phyloP scores from a whole-genome alignment of 1,139 yeast genomes.

The Candida tunisiensis region DNA sequence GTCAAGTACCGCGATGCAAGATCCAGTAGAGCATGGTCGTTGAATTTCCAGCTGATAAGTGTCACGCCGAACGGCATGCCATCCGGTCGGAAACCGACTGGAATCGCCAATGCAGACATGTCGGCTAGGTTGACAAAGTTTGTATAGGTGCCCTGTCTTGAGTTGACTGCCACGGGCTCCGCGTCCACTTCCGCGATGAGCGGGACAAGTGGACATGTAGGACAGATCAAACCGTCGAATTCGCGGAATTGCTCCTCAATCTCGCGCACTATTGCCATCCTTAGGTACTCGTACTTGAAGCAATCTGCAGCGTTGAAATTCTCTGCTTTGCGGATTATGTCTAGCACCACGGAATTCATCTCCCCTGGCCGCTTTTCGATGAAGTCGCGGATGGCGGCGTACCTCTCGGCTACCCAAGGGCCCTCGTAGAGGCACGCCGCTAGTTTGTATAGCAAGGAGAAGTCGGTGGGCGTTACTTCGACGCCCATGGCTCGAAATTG shows the following conservation, averaged over 20 bases:
- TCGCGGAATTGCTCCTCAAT: constrained; percentile 37
- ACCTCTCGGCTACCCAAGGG: constrained; percentile 97
- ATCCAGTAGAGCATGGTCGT: constrained; percentile 78
- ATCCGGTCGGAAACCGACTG: constrained; percentile 71
- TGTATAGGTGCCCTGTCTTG: constrained; percentile 91
- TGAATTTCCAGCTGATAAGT: constrained; percentile 60
- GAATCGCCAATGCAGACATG: constrained; percentile 78
- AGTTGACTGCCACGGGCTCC: constrained; percentile 75
- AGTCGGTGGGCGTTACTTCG: constrained; percentile 44
- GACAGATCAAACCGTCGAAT: constrained; percentile 67
- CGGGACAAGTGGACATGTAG: constrained; percentile 90
- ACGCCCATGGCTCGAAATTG: constrained; percentile 39
- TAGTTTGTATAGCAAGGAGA: constrained; percentile 55
- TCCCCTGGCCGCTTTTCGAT: constrained; percentile 47
- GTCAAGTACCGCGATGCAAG: constrained; percentile 60
- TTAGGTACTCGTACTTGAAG: constrained; percentile 69
- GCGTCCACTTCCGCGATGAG: constrained; percentile 48
- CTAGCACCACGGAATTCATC: constrained; percentile 70
- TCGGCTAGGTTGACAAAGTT: constrained; percentile 93
- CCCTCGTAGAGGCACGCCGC: constrained; percentile 93
- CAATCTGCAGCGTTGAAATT: constrained; percentile 66
- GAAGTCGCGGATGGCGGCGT: constrained; percentile 64
- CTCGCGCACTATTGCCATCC: constrained; percentile 57
- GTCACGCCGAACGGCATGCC: constrained; percentile 89
- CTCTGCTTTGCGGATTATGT: constrained; percentile 65